phyloP scores from a whole-genome alignment of 805 yeast genomes.

The Ogataea corticis region DNA sequence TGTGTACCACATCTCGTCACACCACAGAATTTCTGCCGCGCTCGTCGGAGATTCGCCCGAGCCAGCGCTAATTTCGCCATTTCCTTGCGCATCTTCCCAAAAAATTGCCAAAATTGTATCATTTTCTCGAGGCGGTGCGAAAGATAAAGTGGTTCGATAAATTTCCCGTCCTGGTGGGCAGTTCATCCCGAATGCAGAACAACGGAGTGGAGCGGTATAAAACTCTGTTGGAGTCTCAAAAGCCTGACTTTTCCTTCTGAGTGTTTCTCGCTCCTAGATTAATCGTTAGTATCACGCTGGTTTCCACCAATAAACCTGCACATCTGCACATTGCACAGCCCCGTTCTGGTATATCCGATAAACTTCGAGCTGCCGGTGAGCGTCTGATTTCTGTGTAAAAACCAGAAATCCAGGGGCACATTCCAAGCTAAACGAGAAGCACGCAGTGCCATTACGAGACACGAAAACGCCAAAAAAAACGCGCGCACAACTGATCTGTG shows the following conservation, averaged over 20 bases:
- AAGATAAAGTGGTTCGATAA: constrained; percentile 4
- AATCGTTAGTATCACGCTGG: too few species aligned
- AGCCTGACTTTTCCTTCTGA: too few species aligned
- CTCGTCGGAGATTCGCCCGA: too few species aligned
- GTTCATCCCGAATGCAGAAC: constrained; percentile 1
- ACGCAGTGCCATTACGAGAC: not conserved
- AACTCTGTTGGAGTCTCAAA: too few species aligned
- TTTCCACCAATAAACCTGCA: too few species aligned
- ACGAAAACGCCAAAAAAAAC: not conserved
- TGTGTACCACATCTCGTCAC: too few species aligned
- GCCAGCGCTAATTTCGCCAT: constrained; percentile 2
- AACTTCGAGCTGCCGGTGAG: constrained; percentile 3
- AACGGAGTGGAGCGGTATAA: too few species aligned
- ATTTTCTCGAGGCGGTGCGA: constrained; percentile 2
- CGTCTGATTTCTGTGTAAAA: not conserved
- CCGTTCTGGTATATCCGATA: constrained; percentile 6
- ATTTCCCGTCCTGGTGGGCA: not conserved
- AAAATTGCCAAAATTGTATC: constrained; percentile 2
- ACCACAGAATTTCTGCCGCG: too few species aligned
- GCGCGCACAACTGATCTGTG: not conserved
- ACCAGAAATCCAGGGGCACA: not conserved
- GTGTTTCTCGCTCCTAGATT: not conserved
- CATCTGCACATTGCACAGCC: too few species aligned
- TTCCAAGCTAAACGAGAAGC: constrained; percentile 4
- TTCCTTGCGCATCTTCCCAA: not conserved